Conservation (phyloP, 2,329 filamentous ascomycete genomes). For the Phaeoacremonium minimum region DNA sequence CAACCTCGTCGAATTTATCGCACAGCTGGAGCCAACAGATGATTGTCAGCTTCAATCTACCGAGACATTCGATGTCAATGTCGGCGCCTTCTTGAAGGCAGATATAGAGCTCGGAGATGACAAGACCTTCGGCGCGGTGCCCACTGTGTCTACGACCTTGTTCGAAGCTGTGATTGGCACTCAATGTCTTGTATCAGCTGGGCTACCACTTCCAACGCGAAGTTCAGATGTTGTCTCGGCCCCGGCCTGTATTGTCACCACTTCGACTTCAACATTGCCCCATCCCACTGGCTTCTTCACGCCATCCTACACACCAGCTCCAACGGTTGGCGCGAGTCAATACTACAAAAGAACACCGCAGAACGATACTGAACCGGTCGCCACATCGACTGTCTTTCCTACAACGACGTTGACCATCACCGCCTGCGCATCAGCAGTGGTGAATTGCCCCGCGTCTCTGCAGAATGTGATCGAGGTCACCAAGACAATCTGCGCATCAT, state of each 20-base stretch:
- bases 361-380: not conserved
- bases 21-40: not conserved
- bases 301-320: not conserved
- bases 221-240: not conserved
- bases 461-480: slow-evolving; percentile 1
- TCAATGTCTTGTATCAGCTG: slow-evolving; percentile 2
- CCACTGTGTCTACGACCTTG: slow-evolving; percentile 5
- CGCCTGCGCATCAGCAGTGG: slow-evolving; percentile 1
- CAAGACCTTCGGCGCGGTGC: slow-evolving; percentile 1
- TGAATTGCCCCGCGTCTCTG: slow-evolving; percentile 6
- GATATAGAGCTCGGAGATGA: not conserved
- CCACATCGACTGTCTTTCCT: not conserved
- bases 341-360: not conserved
- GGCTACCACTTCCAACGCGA: not conserved
- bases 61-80: slow-evolving; percentile 4
- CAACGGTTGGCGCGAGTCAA: too few relatives aligned
- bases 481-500: slow-evolving; percentile 1
- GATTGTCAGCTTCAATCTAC: slow-evolving; percentile 2
- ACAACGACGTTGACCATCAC: slow-evolving; percentile 2
- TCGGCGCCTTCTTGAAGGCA: slow-evolving; percentile 3
- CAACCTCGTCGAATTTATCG: slow-evolving; percentile 7
- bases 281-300: not conserved
- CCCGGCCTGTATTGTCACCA: not conserved
- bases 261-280: not conserved
- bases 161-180: slow-evolving; percentile 4